These are phyloP conservation scores for Microcyclospora pomicola DNA, from an alignment of 2,329 filamentous ascomycete genomes.

Conservation along the genomic window DNA sequence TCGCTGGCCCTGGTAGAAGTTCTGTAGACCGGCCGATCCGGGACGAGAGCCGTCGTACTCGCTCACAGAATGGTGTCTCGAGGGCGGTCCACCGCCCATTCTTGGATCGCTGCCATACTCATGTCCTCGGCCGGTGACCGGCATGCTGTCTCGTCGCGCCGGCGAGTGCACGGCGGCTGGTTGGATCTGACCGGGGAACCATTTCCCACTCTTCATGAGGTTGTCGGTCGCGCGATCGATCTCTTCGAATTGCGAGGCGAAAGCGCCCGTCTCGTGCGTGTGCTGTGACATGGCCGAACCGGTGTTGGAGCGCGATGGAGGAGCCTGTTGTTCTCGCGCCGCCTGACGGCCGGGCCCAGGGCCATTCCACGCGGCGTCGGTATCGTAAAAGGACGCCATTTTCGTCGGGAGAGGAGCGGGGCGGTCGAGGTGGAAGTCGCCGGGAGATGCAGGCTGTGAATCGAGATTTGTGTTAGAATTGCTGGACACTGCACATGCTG, in stretches of 20 bases:
- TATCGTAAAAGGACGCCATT: constrained; percentile 58
- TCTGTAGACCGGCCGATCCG: constrained; percentile 68
- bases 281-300: constrained; percentile 55
- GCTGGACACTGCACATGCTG: too few relatives aligned
- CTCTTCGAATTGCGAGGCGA: constrained; percentile 84
- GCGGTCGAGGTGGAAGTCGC: too few relatives aligned
- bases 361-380: constrained; percentile 47
- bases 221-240: constrained; percentile 94
- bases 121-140: constrained; percentile 38
- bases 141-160: constrained; percentile 69
- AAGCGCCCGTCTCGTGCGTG: constrained; percentile 51
- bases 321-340: constrained; percentile 55
- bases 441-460: too few relatives aligned
- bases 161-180: constrained; percentile 8
- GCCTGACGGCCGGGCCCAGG: constrained; percentile 47
- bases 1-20: constrained; percentile 86
- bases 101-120: constrained; percentile 45
- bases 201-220: constrained; percentile 90
- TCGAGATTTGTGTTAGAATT: too few relatives aligned
- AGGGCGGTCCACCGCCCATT: constrained; percentile 42
- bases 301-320: constrained; percentile 60
- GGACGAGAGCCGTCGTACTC: constrained; percentile 69
- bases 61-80: constrained; percentile 71
- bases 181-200: constrained; percentile 39
- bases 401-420: background rate